Evolutionary conservation across 805 yeast species (phyloP).

Genomic region (Citeromyces nyonsensis): DNA sequence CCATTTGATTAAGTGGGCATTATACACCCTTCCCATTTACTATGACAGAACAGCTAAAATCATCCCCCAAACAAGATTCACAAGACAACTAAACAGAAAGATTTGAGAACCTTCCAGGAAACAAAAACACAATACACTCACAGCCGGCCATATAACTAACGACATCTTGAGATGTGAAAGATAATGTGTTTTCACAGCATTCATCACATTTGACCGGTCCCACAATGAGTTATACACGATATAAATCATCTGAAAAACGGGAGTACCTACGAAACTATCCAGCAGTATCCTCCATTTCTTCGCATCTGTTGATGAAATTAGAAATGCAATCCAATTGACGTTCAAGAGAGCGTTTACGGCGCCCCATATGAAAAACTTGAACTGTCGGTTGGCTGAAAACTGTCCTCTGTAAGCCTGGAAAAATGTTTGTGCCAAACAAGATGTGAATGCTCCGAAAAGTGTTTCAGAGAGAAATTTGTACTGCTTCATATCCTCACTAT

Average conservation of each 20-base stretch:
- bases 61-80: slow-evolving; percentile 40
- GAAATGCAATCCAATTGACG: slow-evolving; percentile 33
- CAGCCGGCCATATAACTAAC: slow-evolving; percentile 44
- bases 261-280: slow-evolving; percentile 43
- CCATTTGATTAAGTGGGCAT: no score
- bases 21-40: no score
- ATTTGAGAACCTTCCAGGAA: slow-evolving; percentile 30
- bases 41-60: slow-evolving; percentile 22
- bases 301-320: slow-evolving; percentile 17
- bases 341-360: slow-evolving; percentile 23
- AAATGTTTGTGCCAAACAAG: slow-evolving; percentile 14
- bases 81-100: slow-evolving; percentile 43
- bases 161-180: slow-evolving; percentile 32
- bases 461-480: slow-evolving; percentile 12
- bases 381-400: slow-evolving; percentile 10
- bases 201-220: slow-evolving; percentile 26
- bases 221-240: slow-evolving; percentile 32
- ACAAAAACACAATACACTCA: slow-evolving; percentile 32
- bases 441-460: slow-evolving; percentile 12
- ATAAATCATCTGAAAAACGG: slow-evolving; percentile 35
- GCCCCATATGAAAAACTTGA: slow-evolving; percentile 48
- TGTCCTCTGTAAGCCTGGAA: slow-evolving; percentile 11
- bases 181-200: slow-evolving; percentile 20
- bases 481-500: slow-evolving; percentile 1
- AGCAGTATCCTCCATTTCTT: slow-evolving; percentile 23